Conservation (phyloP, 192 early-diverging fungal species). For the Gigaspora rosea region DNA sequence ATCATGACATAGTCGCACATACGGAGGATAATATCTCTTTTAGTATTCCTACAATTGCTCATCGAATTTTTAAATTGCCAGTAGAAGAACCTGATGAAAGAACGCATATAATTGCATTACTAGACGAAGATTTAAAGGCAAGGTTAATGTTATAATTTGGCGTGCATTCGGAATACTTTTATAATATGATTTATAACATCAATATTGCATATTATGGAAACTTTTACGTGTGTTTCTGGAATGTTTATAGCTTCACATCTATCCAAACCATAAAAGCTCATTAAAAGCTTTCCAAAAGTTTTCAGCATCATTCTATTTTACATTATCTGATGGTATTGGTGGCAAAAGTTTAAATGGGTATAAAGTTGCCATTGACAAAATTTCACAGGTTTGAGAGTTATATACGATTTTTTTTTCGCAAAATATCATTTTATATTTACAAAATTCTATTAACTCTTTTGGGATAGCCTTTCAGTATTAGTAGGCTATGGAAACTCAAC, state of each 20-base stretch:
- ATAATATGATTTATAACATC: no score
- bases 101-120: conserved; percentile 54
- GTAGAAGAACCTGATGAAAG: conserved; percentile 63
- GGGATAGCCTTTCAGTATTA: background rate
- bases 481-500: conserved; percentile 52
- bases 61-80: conserved; percentile 62
- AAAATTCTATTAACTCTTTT: background rate
- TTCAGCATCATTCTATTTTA: conserved; percentile 67
- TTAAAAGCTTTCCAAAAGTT: conserved; percentile 56
- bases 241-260: conserved; percentile 49
- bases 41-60: conserved; percentile 39
- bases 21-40: background rate
- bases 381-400: conserved; percentile 12
- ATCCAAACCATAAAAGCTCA: conserved; percentile 63
- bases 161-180: no score
- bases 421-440: background rate
- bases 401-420: background rate
- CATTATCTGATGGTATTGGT: conserved; percentile 52
- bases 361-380: conserved; percentile 39
- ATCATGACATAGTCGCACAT: no score
- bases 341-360: conserved; percentile 58
- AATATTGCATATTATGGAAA: no score
- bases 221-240: no score
- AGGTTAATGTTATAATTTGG: conserved; percentile 31
- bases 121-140: conserved; percentile 52